Conservation (phyloP, 176 grass and related monocot species). For the Oryza longistaminata region DNA sequence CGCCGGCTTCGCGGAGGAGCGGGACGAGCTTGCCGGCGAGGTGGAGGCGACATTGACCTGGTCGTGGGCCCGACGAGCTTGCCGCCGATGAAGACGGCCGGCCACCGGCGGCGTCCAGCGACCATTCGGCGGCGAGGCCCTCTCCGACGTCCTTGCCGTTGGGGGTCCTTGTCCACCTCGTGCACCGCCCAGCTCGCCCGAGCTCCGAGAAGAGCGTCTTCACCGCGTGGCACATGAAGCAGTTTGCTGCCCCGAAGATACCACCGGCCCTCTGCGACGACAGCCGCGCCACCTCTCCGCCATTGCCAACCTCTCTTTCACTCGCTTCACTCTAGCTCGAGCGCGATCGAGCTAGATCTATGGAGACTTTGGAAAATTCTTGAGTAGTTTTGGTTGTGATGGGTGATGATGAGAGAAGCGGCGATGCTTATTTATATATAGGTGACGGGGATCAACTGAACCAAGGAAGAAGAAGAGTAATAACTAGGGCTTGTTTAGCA, state of each 20-base stretch:
- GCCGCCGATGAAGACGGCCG: conserved; percentile 71
- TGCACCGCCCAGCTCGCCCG: conserved; percentile 53
- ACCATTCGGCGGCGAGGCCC: conserved; percentile 54
- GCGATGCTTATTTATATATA: conserved; percentile 35
- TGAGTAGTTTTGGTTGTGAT: background rate
- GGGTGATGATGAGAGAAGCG: background rate
- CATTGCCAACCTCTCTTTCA: conserved; percentile 5
- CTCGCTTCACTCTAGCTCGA: background rate
- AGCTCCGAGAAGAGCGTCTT: conserved; percentile 61
- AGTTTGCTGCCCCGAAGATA: conserved; percentile 74
- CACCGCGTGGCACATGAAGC: conserved; percentile 77
- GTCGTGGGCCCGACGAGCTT: conserved; percentile 60
- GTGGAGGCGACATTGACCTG: conserved; percentile 66
- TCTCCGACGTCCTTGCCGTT: conserved; percentile 54
- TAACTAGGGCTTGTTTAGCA: no score
- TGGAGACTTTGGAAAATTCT: background rate
- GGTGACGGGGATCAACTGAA: background rate
- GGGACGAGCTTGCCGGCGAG: conserved; percentile 63
- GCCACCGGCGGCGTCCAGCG: conserved; percentile 49
- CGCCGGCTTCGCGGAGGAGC: conserved; percentile 61
- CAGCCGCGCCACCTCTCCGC: conserved; percentile 57
- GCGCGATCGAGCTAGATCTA: background rate
- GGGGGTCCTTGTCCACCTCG: conserved; percentile 66
- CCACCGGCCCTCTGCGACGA: conserved; percentile 59
- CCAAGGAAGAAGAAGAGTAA: background rate